These are phyloP conservation scores for Calonectria pauciramosa DNA, from an alignment of 2,329 filamentous ascomycete genomes.

Conservation along the genomic window DNA sequence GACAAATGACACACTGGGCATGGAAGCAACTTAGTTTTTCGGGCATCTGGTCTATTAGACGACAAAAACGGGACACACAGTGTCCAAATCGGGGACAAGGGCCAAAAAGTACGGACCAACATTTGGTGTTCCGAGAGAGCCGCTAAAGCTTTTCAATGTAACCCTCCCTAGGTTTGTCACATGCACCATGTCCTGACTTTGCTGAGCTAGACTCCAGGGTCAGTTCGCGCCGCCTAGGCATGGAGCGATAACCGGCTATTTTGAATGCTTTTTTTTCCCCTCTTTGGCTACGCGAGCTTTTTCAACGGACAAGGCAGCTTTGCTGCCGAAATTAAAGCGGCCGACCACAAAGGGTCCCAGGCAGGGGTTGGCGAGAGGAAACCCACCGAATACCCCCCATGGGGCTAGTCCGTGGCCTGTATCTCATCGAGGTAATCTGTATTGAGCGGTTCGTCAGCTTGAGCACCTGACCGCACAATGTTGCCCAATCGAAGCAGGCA, in stretches of 20 bases:
- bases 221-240: not conserved
- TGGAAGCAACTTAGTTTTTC: not conserved
- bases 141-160: not conserved
- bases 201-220: not conserved
- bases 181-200: not conserved
- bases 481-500: not conserved
- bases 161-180: not conserved
- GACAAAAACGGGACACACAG: not conserved
- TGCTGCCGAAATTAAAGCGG: not conserved
- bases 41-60: not conserved
- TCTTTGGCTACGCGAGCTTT: not conserved
- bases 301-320: not conserved
- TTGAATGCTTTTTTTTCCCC: not conserved
- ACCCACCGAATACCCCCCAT: conserved; percentile 1
- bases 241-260: not conserved
- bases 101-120: not conserved
- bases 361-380: not conserved
- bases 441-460: not conserved
- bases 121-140: not conserved
- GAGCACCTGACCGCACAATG: not conserved
- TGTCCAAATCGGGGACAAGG: not conserved
- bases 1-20: not conserved
- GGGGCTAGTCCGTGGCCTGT: not conserved
- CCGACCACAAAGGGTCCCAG: not conserved
- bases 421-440: not conserved